Percentiles rank a stretch among this genome's conserved stretches.
Evolutionary conservation across 2,329 filamentous ascomycete species (phyloP).

Genomic region (Pyrenochaeta sp.): DNA sequence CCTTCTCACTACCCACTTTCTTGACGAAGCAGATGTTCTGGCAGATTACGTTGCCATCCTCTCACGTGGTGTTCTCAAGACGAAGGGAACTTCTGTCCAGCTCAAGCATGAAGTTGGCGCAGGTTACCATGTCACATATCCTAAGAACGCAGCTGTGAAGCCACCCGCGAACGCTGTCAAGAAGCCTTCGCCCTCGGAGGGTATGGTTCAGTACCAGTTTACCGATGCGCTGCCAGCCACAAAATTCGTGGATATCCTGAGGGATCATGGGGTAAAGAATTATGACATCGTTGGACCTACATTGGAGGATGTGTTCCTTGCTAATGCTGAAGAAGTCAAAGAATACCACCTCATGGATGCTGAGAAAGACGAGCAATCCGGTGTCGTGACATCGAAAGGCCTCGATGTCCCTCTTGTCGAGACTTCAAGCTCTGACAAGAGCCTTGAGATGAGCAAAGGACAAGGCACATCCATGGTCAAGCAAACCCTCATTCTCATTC

Average conservation of each 20-base stretch:
- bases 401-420: slow-evolving; percentile 35
- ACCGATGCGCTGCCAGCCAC: slow-evolving; percentile 74
- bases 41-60: slow-evolving; percentile 89
- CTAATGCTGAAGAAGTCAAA: slow-evolving; percentile 80
- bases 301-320: slow-evolving; percentile 91
- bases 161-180: slow-evolving; percentile 53
- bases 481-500: slow-evolving; percentile 77
- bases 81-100: slow-evolving; percentile 82
- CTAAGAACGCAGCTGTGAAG: slow-evolving; percentile 51
- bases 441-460: slow-evolving; percentile 67
- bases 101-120: slow-evolving; percentile 83
- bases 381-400: slow-evolving; percentile 26
- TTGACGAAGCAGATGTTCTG: slow-evolving; percentile 90
- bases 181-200: slow-evolving; percentile 60
- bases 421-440: slow-evolving; percentile 39
- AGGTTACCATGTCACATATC: slow-evolving; percentile 74
- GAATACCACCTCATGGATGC: slow-evolving; percentile 54
- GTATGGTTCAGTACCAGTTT: slow-evolving; percentile 76
- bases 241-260: slow-evolving; percentile 72
- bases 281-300: slow-evolving; percentile 89
- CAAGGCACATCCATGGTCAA: slow-evolving; percentile 71
- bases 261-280: slow-evolving; percentile 71
- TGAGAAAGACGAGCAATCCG: slow-evolving; percentile 27
- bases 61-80: slow-evolving; percentile 82
- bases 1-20: slow-evolving; percentile 88